Percentiles rank a stretch among this genome's conserved stretches.
These are phyloP conservation scores for Bipolaris oryzae DNA, from an alignment of 2,329 filamentous ascomycete species.

Conservation along the genomic window DNA sequence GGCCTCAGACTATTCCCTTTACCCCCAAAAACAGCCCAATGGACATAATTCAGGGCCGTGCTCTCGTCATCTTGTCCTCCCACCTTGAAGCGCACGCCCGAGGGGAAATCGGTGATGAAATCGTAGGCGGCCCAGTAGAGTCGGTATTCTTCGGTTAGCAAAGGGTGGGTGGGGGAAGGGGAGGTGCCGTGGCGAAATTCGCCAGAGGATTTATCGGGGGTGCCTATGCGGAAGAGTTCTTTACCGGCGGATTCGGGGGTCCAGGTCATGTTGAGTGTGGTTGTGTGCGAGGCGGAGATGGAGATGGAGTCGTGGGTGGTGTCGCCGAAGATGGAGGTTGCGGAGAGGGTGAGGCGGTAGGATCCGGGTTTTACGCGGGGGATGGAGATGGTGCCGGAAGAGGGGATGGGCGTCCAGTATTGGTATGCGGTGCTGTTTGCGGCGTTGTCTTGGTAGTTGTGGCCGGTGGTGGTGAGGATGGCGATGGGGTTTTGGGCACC, in stretches of 20 bases:
- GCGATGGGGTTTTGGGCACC: constrained; percentile 60
- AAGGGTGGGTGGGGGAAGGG: constrained; percentile 54
- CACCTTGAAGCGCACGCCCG: constrained; percentile 63
- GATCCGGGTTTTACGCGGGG: constrained; percentile 62
- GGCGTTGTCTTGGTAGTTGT: constrained; percentile 66
- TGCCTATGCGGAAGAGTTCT: constrained; percentile 68
- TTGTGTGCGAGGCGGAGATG: constrained; percentile 50
- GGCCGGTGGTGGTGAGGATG: constrained; percentile 59
- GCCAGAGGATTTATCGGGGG: constrained; percentile 65
- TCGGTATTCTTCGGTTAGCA: constrained; percentile 63
- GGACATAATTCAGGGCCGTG: constrained; percentile 66
- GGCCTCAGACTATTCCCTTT: constrained; percentile 56
- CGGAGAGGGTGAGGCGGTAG: constrained; percentile 68
- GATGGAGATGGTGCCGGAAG: constrained; percentile 59
- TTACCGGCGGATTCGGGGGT: constrained; percentile 61
- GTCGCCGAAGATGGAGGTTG: constrained; percentile 66
- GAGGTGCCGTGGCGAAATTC: constrained; percentile 65
- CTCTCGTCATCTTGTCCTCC: constrained; percentile 55
- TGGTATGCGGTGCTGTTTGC: constrained; percentile 62
- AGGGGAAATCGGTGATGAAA: constrained; percentile 64
- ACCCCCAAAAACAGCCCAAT: constrained; percentile 69
- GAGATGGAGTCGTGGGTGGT: constrained; percentile 60
- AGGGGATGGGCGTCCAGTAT: constrained; percentile 62
- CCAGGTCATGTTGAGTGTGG: constrained; percentile 54
- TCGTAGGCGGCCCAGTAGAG: constrained; percentile 68